Evolutionary conservation across 139 green algal genomes (phyloP).

Genomic region (Chlorella vulgaris): DNA sequence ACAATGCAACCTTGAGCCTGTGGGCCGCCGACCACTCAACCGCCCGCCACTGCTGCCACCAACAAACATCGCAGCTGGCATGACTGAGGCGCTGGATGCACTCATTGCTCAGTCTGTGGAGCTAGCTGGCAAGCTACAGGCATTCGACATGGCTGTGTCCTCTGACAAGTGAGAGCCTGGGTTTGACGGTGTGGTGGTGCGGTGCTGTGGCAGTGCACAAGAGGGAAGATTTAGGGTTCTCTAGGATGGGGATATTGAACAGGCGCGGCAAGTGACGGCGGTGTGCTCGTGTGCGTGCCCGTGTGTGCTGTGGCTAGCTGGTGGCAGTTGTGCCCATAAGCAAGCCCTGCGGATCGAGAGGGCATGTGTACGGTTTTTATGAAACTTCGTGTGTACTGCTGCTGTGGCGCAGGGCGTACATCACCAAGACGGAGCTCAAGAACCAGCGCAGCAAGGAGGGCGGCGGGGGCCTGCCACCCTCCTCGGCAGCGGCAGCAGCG

Average conservation of each 20-base stretch:
- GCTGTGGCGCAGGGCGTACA: slow-evolving; percentile 34
- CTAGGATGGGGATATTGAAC: too few relatives aligned
- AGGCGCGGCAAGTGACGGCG: too few relatives aligned
- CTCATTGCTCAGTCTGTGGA: slow-evolving; percentile 45
- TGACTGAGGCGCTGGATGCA: slow-evolving; percentile 40
- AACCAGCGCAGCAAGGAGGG: slow-evolving; percentile 14
- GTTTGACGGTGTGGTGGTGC: not conserved
- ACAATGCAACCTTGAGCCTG: not conserved
- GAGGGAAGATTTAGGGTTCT: not conserved
- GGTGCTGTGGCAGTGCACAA: not conserved
- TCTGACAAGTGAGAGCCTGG: slow-evolving; percentile 16
- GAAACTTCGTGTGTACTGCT: too few relatives aligned
- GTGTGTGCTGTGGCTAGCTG: too few relatives aligned
- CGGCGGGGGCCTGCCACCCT: not conserved
- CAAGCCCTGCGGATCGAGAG: too few relatives aligned
- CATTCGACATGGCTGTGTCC: slow-evolving; percentile 22
- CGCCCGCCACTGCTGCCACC: not conserved
- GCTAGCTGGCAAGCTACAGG: slow-evolving; percentile 46
- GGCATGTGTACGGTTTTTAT: too few relatives aligned
- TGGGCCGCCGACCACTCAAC: too few relatives aligned
- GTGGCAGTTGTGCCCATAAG: too few relatives aligned
- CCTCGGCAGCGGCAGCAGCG: too few relatives aligned
- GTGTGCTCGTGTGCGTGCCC: too few relatives aligned
- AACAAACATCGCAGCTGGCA: slow-evolving; percentile 11
- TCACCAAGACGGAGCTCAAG: slow-evolving; percentile 42